These are phyloP conservation scores for Cercospora nicotianae DNA, from an alignment of 2,329 filamentous ascomycete species.

Conservation along the genomic window DNA sequence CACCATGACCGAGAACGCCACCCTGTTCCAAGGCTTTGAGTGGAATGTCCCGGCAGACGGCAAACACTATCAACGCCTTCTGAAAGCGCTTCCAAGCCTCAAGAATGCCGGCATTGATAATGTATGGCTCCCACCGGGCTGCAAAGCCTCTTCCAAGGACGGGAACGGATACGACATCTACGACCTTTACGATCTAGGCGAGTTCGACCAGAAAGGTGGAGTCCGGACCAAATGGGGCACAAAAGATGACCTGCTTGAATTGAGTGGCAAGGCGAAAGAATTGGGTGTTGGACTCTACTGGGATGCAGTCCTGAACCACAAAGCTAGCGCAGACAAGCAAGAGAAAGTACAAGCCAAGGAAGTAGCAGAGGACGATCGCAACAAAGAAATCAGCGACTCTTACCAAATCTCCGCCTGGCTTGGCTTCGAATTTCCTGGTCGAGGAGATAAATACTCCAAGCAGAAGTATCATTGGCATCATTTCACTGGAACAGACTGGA, in stretches of 20 bases:
- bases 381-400: constrained; percentile 19
- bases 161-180: constrained; percentile 64
- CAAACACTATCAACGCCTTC: constrained; percentile 62
- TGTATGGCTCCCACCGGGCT: constrained; percentile 68
- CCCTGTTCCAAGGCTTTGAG: constrained; percentile 69
- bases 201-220: constrained; percentile 68
- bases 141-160: constrained; percentile 59
- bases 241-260: constrained; percentile 58
- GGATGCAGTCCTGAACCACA: constrained; percentile 71
- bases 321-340: constrained; percentile 64
- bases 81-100: constrained; percentile 53
- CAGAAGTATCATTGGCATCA: constrained; percentile 67
- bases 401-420: constrained; percentile 65
- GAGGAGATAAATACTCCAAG: constrained; percentile 58
- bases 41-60: constrained; percentile 67
- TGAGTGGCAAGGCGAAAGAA: constrained; percentile 54
- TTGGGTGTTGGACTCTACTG: constrained; percentile 61
- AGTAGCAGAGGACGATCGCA: constrained; percentile 51
- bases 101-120: constrained; percentile 61
- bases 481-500: constrained; percentile 67
- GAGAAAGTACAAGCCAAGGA: constrained; percentile 63
- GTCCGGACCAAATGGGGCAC: constrained; percentile 66
- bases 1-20: constrained; percentile 38
- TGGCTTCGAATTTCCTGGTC: constrained; percentile 63
- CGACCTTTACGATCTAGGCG: constrained; percentile 58